Evolutionary conservation across 345 rosid species (phyloP).

Genomic region (Kernera saxatilis): DNA sequence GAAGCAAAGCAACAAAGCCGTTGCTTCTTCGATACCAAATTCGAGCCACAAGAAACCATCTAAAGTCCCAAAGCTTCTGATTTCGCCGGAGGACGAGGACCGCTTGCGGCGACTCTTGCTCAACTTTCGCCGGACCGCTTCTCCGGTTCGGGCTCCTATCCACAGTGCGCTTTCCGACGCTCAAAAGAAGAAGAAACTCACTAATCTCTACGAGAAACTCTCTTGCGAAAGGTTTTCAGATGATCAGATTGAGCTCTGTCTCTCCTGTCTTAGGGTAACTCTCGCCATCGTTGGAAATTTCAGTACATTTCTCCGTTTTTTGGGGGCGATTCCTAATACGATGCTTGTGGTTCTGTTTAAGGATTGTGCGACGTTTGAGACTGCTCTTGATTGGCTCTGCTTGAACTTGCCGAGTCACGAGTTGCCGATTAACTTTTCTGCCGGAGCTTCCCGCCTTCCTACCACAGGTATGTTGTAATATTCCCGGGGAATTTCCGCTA

Average conservation of each 20-base stretch:
- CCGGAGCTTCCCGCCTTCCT: constrained; percentile 44
- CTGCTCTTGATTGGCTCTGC: constrained; percentile 89
- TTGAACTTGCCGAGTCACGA: constrained; percentile 67
- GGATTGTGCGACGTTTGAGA: constrained; percentile 81
- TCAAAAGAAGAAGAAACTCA: constrained; percentile 58
- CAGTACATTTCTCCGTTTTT: constrained; percentile 8
- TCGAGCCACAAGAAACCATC: constrained; percentile 32
- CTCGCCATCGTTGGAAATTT: constrained; percentile 24
- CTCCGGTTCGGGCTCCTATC: constrained; percentile 18
- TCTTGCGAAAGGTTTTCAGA: constrained; percentile 77
- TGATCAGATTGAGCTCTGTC: constrained; percentile 77
- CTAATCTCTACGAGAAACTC: constrained; percentile 54
- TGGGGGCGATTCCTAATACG: not conserved
- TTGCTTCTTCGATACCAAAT: not conserved
- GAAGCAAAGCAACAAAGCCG: constrained; percentile 19
- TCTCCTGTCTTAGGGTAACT: constrained; percentile 65
- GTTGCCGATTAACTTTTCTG: constrained; percentile 74
- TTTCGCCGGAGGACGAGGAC: constrained; percentile 70
- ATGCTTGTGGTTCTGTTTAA: constrained; percentile 22
- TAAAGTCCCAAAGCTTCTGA: constrained; percentile 55
- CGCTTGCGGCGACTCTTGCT: constrained; percentile 67
- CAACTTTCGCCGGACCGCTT: constrained; percentile 35
- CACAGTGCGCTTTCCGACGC: constrained; percentile 33
- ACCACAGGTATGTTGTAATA: not conserved
- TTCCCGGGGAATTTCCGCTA: not conserved